Evolutionary conservation across 108 stramenopile species (phyloP), one percentile per base, ranked within the genome.

Genomic region (Cyclotella sp.): DNA sequence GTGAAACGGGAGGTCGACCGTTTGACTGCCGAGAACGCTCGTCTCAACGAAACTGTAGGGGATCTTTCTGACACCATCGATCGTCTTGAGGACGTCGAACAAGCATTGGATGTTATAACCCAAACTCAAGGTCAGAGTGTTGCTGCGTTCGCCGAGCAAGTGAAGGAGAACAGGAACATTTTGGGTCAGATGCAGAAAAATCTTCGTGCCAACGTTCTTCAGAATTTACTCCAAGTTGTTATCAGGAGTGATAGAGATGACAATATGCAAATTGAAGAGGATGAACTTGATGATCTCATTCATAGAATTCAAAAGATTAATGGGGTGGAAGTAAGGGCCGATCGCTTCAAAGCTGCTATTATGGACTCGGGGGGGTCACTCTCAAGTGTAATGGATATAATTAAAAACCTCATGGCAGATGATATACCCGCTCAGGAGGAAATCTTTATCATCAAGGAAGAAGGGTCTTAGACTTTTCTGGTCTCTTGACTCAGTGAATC

Each of bases 211-310:
- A 84, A 81, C 66, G 85, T 87, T 21, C 76, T 93, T 43, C 87
- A 93, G 76, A 93, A 90, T 68, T 63, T 93, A 29, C 72, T 93
- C 1, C 86, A 86, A 22, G 82, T 91, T 47, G 80, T 91, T 8
- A 87, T 87, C 19, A 57, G 86, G 27, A 75, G 78, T 59, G 88
- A 91, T 54, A 52, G 65, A 58, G 86, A 89, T 60, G 84, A 93
- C 62, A 78, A 80, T n/a, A 84, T 83, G 54, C 52, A 55, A 63
- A 88, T 90, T 63, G 83, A 86, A 21, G 76, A 82, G 49, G 85
- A 81, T 40, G 92, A 93, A 61, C 84, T 87, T 24, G 84, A 81
- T 24, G 78, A 84, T 53, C 70, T 91, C 1, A 75, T 89, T 12
- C 2, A 44, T 6, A 68, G 72, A 59, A 84, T 93, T 26, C 70